These are phyloP conservation scores for Evernia prunastri DNA, from an alignment of 495 filamentous ascomycete species.

Conservation along the genomic window DNA sequence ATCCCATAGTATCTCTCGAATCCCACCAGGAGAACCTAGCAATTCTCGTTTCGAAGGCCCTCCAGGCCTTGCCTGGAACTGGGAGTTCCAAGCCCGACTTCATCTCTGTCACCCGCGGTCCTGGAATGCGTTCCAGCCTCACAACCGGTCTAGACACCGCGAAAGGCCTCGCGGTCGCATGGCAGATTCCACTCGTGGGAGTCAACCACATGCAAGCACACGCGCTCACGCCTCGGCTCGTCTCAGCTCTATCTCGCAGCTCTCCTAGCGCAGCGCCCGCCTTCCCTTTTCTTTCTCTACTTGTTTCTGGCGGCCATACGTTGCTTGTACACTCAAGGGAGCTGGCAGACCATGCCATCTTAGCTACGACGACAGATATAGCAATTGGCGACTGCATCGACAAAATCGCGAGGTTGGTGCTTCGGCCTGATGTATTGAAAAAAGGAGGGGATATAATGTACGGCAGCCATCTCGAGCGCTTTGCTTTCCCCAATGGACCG, in stretches of 20 bases:
- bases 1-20: slow-evolving; percentile 64
- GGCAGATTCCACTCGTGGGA: slow-evolving; percentile 71
- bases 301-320: slow-evolving; percentile 92
- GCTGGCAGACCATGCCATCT: slow-evolving; percentile 59
- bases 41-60: slow-evolving; percentile 55
- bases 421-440: slow-evolving; percentile 49
- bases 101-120: slow-evolving; percentile 78
- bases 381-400: slow-evolving; percentile 83
- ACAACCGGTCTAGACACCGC: slow-evolving; percentile 72
- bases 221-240: slow-evolving; percentile 78
- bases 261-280: slow-evolving; percentile 24
- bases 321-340: slow-evolving; percentile 66
- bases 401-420: slow-evolving; percentile 68
- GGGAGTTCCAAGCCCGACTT: slow-evolving; percentile 58
- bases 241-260: slow-evolving; percentile 48
- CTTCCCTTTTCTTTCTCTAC: slow-evolving; percentile 81
- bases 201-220: slow-evolving; percentile 98
- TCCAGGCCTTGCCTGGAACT: slow-evolving; percentile 45
- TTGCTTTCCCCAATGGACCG: slow-evolving; percentile 60
- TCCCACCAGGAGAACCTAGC: slow-evolving; percentile 67
- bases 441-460: slow-evolving; percentile 57
- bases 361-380: slow-evolving; percentile 65
- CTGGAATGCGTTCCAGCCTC: slow-evolving; percentile 75
- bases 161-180: slow-evolving; percentile 76
- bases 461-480: slow-evolving; percentile 66